Evolutionary conservation across 768 basidiomycete genomes (phyloP).

Genomic region (Tricholoma saponaceum): DNA sequence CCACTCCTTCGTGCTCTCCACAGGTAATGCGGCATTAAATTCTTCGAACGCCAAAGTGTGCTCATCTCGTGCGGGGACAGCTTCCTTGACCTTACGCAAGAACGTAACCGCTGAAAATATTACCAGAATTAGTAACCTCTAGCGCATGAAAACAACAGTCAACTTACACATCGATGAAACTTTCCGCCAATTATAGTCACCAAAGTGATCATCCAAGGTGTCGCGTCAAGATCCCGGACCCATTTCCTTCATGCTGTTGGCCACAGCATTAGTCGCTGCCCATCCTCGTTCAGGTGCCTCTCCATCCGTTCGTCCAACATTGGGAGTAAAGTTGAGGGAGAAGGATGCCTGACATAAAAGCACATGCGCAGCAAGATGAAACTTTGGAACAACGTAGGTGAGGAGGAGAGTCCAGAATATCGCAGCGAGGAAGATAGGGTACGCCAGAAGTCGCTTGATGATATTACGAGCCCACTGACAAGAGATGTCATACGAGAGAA

Average conservation of each 20-base stretch:
- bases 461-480: too few species aligned
- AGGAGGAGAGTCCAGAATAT: background rate
- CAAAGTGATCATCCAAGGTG: slow-evolving; percentile 21
- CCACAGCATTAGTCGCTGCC: slow-evolving; percentile 17
- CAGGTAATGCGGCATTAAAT: slow-evolving; percentile 6
- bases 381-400: slow-evolving; percentile 24
- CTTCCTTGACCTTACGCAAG: slow-evolving; percentile 10
- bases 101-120: slow-evolving; percentile 4
- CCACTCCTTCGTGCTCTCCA: background rate
- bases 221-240: slow-evolving; percentile 20
- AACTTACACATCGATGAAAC: slow-evolving; percentile 15
- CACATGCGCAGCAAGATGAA: slow-evolving; percentile 24
- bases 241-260: slow-evolving; percentile 21
- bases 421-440: background rate
- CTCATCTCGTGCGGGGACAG: background rate
- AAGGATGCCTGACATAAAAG: slow-evolving; percentile 17
- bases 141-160: background rate
- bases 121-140: background rate
- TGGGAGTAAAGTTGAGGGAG: slow-evolving; percentile 19
- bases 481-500: slow-evolving; percentile 23
- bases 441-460: slow-evolving; percentile 6
- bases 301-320: slow-evolving; percentile 18
- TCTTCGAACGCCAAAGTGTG: slow-evolving; percentile 10
- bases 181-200: slow-evolving; percentile 24
- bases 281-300: slow-evolving; percentile 20